Evolutionary conservation across 2,329 filamentous ascomycete species (phyloP).

Genomic region (Pseudocercospora macadamiae): DNA sequence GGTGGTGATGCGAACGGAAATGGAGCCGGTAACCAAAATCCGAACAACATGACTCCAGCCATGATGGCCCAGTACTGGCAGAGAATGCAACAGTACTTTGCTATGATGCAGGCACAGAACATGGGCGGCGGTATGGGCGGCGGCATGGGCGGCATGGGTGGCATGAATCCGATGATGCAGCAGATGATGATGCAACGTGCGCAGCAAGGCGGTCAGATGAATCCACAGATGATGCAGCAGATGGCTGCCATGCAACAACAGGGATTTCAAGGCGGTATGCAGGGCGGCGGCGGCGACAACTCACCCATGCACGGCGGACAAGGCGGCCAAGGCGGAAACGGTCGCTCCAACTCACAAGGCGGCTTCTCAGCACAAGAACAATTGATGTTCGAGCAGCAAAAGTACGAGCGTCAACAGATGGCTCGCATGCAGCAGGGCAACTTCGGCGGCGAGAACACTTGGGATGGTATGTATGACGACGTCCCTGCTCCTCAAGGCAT

Average conservation of each 20-base stretch:
- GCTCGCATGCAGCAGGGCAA: constrained; percentile 53
- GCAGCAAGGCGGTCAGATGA: constrained; percentile 52
- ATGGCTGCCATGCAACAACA: constrained; percentile 44
- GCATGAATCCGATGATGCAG: constrained; percentile 62
- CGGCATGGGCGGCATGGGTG: constrained; percentile 58
- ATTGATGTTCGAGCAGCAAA: constrained; percentile 75
- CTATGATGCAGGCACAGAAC: constrained; percentile 58
- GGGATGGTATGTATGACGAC: constrained; percentile 99
- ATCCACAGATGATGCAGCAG: constrained; percentile 55
- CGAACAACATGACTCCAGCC: constrained; percentile 82
- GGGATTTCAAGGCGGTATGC: constrained; percentile 43
- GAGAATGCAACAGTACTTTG: constrained; percentile 96
- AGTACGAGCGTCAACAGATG: constrained; percentile 71
- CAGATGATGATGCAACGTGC: constrained; percentile 42
- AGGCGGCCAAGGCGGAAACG: constrained; percentile 21
- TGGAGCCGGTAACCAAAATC: constrained; percentile 22
- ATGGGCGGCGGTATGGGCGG: constrained; percentile 56
- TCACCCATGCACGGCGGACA: constrained; percentile 33
- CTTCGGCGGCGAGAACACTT: constrained; percentile 61
- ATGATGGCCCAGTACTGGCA: constrained; percentile 99
- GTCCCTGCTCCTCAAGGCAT: constrained; percentile 77
- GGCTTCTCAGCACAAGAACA: constrained; percentile 72
- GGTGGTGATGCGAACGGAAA: constrained; percentile 23
- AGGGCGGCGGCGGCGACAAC: constrained; percentile 24
- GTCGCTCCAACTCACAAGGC: constrained; percentile 27